These are phyloP conservation scores for Malus sylvestris DNA, from an alignment of 306 rosid genomes.

Conservation along the genomic window DNA sequence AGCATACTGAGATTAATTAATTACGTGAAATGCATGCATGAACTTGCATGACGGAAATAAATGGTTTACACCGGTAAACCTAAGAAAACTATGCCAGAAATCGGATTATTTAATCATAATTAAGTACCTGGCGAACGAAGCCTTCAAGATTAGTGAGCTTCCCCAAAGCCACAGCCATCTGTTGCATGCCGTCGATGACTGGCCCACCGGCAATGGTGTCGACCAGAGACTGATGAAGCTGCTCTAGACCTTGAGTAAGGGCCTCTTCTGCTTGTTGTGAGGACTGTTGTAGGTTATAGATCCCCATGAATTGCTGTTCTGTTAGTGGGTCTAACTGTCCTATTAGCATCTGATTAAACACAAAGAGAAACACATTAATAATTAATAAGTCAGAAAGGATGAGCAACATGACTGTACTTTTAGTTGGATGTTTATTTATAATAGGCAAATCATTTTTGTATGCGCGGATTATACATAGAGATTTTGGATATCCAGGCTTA, in stretches of 20 bases:
- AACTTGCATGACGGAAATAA: not conserved
- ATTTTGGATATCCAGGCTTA: too few species aligned
- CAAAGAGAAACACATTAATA: not conserved
- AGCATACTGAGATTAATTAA: not conserved
- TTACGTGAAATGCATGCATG: not conserved
- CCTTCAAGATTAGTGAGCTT: conserved; percentile 78
- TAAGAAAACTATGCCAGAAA: not conserved
- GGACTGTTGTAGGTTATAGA: conserved; percentile 53
- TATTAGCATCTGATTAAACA: conserved; percentile 45
- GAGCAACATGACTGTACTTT: not conserved
- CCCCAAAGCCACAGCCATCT: conserved; percentile 69
- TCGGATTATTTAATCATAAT: not conserved
- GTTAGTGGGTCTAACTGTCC: conserved; percentile 80
- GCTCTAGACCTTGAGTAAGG: conserved; percentile 76
- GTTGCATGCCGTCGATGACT: conserved; percentile 56
- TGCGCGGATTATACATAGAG: not conserved
- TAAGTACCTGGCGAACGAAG: conserved; percentile 72
- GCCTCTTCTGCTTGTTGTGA: conserved; percentile 86
- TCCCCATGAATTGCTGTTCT: conserved; percentile 67
- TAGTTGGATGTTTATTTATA: not conserved
- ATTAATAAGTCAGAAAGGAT: not conserved
- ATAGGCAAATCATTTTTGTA: not conserved
- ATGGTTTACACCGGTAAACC: not conserved
- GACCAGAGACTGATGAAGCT: conserved; percentile 69
- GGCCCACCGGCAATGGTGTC: conserved; percentile 58